Conservation (phyloP, 2,329 filamentous ascomycete species). For the Xylariaceae sp. region DNA sequence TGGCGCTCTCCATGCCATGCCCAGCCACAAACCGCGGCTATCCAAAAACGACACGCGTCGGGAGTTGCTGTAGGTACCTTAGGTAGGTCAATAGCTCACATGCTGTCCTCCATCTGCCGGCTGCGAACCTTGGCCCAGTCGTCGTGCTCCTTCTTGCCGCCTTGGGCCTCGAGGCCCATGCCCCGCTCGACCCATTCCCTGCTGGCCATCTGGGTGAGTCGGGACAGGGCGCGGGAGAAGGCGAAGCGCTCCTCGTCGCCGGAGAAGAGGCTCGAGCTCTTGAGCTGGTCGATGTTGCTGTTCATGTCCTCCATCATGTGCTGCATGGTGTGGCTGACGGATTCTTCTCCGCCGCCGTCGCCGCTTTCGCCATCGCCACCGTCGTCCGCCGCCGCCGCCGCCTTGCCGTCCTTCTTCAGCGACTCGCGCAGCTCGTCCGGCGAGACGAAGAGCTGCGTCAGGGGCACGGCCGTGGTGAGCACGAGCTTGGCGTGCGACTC, state of each 20-base stretch:
- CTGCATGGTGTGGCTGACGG: slow-evolving; percentile 62
- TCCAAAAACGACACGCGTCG: background rate
- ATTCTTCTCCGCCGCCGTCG: slow-evolving; percentile 31
- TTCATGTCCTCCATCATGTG: slow-evolving; percentile 83
- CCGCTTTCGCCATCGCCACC: slow-evolving; percentile 24
- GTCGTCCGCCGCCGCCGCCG: slow-evolving; percentile 31
- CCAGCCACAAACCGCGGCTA: background rate
- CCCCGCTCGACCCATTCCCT: slow-evolving; percentile 89
- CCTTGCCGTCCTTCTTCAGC: slow-evolving; percentile 38
- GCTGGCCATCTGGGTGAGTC: slow-evolving; percentile 88
- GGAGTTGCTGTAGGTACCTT: background rate
- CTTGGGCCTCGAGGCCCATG: slow-evolving; percentile 56
- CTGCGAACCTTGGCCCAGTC: slow-evolving; percentile 59
- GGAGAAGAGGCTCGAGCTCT: slow-evolving; percentile 78
- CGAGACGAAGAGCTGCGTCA: slow-evolving; percentile 80
- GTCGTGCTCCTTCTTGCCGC: slow-evolving; percentile 58
- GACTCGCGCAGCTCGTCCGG: slow-evolving; percentile 59
- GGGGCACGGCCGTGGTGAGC: slow-evolving; percentile 77
- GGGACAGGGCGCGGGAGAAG: slow-evolving; percentile 79
- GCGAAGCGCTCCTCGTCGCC: slow-evolving; percentile 96
- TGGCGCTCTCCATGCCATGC: background rate
- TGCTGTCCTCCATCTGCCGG: slow-evolving; percentile 60
- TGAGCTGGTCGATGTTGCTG: slow-evolving; percentile 75
- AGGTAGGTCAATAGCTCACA: too few relatives aligned
- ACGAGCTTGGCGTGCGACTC: slow-evolving; percentile 91